Conservation (phyloP, 805 yeast species). For the Nakazawaea ambrosiae region DNA sequence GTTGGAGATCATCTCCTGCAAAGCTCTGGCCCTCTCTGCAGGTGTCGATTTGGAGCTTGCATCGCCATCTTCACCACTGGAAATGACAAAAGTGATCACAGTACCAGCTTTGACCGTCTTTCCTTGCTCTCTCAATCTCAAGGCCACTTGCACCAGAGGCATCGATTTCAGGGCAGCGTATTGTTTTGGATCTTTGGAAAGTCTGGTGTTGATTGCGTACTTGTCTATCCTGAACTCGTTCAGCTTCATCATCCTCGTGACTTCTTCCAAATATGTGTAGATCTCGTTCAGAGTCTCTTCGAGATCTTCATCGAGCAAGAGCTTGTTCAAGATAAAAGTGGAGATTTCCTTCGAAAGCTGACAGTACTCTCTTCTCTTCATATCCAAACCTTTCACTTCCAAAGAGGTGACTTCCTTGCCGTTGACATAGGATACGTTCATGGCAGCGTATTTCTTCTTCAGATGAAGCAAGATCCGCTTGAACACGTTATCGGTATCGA, state of each 20-base stretch:
- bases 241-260: constrained; percentile 48
- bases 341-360: constrained; percentile 88
- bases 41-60: constrained; percentile 29
- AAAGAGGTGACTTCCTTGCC: constrained; percentile 54
- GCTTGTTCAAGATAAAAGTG: constrained; percentile 59
- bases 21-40: constrained; percentile 80
- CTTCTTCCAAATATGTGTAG: constrained; percentile 61
- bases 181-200: constrained; percentile 81
- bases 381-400: constrained; percentile 94
- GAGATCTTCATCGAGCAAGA: constrained; percentile 68
- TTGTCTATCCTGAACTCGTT: constrained; percentile 61
- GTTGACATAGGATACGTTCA: constrained; percentile 45
- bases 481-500: constrained; percentile 92
- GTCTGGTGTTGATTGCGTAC: constrained; percentile 74
- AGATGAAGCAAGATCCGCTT: constrained; percentile 79
- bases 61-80: constrained; percentile 37
- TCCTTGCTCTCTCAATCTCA: constrained; percentile 73
- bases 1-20: constrained; percentile 56
- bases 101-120: constrained; percentile 83
- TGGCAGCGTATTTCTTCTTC: constrained; percentile 97
- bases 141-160: constrained; percentile 82
- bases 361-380: constrained; percentile 95
- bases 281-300: constrained; percentile 68
- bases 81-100: constrained; percentile 81
- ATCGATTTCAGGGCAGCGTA: constrained; percentile 84